Percentiles rank a stretch among this genome's conserved stretches.
These are phyloP conservation scores for Lunasporangiospora selenospora DNA, from an alignment of 192 early-diverging fungal species.

Conservation along the genomic window DNA sequence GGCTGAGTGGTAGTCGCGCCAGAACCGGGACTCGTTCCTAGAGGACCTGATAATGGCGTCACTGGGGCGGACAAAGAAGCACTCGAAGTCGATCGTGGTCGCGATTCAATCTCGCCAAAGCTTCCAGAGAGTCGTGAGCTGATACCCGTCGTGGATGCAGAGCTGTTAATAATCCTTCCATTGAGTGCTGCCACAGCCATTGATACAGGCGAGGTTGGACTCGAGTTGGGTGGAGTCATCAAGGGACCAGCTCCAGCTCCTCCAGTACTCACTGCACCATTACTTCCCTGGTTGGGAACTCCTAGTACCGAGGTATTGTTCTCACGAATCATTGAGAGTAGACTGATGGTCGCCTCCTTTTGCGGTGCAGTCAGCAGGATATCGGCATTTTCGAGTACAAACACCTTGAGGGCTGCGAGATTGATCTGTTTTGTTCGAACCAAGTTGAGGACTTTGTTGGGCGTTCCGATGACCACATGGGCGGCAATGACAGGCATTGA, in stretches of 20 bases:
- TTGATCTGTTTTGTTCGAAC: slow-evolving; percentile 35
- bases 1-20: too few relatives aligned
- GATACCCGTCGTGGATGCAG: neutral
- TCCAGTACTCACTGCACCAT: neutral
- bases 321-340: slow-evolving; percentile 37
- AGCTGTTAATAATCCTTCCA: slow-evolving; percentile 3
- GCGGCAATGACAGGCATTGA: slow-evolving; percentile 30
- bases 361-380: slow-evolving; percentile 27
- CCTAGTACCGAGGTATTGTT: too few relatives aligned
- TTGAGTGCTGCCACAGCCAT: slow-evolving; percentile 41
- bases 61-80: neutral
- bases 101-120: slow-evolving; percentile 1
- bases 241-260: neutral
- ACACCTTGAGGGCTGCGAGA: slow-evolving; percentile 24
- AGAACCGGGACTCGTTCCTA: too few relatives aligned
- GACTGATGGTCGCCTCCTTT: slow-evolving; percentile 37
- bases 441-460: slow-evolving; percentile 26
- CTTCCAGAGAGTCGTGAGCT: slow-evolving; percentile 9
- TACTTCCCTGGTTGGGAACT: too few relatives aligned
- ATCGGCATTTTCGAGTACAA: slow-evolving; percentile 43
- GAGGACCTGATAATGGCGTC: neutral
- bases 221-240: slow-evolving; percentile 36
- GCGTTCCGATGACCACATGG: slow-evolving; percentile 41
- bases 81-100: slow-evolving; percentile 15
- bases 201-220: slow-evolving; percentile 40